A percentile compares a stretch with the other conserved stretches of the same genome.
Conservation (phyloP, 768 basidiomycete species). For the Epithele typhae region DNA sequence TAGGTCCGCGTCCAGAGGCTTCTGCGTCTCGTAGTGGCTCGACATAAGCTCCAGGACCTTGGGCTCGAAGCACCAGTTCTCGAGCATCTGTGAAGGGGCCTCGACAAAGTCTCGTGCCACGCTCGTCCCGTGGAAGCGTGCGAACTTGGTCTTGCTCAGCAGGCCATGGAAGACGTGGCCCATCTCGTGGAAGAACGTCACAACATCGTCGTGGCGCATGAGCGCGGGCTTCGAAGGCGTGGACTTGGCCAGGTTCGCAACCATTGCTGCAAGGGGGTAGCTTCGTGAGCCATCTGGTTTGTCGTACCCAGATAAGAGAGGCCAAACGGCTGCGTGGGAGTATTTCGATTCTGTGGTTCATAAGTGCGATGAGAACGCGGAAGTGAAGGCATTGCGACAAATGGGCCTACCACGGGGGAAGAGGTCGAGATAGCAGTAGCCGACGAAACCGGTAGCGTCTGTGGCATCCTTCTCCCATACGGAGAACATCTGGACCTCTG, state of each 20-base stretch:
- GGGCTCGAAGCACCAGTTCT: conserved; percentile 92
- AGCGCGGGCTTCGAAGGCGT: conserved; percentile 77
- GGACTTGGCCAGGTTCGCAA: conserved; percentile 85
- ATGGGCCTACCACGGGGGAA: conserved; percentile 66
- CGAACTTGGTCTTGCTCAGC: conserved; percentile 63
- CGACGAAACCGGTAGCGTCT: conserved; percentile 68
- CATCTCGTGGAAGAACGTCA: conserved; percentile 93
- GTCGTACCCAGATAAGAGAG: conserved; percentile 63
- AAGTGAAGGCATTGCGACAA: too few relatives aligned
- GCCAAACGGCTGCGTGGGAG: conserved; percentile 85
- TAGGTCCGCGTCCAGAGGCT: conserved; percentile 64
- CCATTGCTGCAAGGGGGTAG: conserved; percentile 82
- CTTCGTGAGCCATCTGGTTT: conserved; percentile 50
- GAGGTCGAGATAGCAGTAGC: conserved; percentile 85
- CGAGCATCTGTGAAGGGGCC: conserved; percentile 89
- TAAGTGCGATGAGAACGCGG: background rate
- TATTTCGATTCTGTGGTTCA: conserved; percentile 60
- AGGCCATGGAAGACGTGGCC: conserved; percentile 51
- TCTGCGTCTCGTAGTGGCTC: conserved; percentile 68
- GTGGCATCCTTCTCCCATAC: conserved; percentile 82
- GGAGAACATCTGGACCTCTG: conserved; percentile 79
- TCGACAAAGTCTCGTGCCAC: conserved; percentile 71
- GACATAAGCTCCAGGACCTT: conserved; percentile 75
- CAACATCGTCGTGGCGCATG: conserved; percentile 85
- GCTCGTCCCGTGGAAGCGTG: conserved; percentile 75